Base-by-base conservation (phyloP, 2,329 filamentous ascomycete species). In the Aspergillus flavus region DNA sequence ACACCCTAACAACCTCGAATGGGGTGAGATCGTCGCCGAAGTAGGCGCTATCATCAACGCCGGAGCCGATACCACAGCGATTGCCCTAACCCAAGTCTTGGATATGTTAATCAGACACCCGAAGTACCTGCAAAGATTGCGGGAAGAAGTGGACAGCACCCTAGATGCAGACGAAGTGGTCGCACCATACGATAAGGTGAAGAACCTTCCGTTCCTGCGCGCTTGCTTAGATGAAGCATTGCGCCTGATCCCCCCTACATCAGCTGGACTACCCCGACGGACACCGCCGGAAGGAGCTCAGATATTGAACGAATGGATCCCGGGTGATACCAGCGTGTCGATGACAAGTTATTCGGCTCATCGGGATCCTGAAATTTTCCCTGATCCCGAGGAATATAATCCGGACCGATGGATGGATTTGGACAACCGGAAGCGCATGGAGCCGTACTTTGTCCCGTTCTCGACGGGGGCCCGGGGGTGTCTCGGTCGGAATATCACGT, bases 11-110 rank as follows among this genome's bases (percentile, higher is more conserved):
- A 79, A 79, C 30, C 77, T 87, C 3, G 82, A 86, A 59, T 84
- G 80, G 79, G 85, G 85, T 30, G 85, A 88, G 71, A 83, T 87
- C 11, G 79, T 84, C 0, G 84, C 84, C 12, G 85, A 87, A 66
- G 74, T 85, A 10, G 57, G 58, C 10, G 65, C 67, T 10, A 66
- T 70, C 21, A 64, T 71, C 57, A 83, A 83, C 64, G 84, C 84
- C 0, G 83, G 83, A 1, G 78, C 75, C 1, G 82, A 79, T 36
- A 85, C 83, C 0, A 85, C 84, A 11, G 81, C 78, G 57, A 83
- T 84, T 58, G 79, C 84, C 6, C 77, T 87, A 68, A 80, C 78
- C 12, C 83, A 86, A 60, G 81, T 82, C 46, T 75, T 86, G 65
- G 83, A 81, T 64, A 77, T 81, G 62, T 75, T 87, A 3, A 74